These are phyloP conservation scores for Clausena lansium DNA, from an alignment of 345 rosid genomes.

Conservation along the genomic window DNA sequence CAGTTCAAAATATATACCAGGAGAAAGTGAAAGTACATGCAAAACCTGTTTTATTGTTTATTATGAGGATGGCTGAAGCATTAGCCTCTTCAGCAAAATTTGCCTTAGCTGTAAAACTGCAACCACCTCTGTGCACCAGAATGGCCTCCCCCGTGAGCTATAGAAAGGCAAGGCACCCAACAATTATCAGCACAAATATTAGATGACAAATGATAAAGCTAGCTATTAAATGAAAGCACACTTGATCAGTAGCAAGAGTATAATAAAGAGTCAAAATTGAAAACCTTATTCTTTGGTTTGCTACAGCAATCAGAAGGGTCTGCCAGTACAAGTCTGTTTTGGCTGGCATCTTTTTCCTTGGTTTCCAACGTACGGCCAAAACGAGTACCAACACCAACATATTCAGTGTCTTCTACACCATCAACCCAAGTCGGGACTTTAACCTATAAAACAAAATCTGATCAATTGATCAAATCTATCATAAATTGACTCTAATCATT, in stretches of 20 bases:
- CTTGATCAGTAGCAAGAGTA: background rate
- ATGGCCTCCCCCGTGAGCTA: conserved; percentile 69
- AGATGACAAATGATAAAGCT: background rate
- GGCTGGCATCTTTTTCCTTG: conserved; percentile 75
- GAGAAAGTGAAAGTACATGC: conserved; percentile 1
- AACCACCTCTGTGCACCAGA: conserved; percentile 76
- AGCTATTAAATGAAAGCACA: too few relatives aligned
- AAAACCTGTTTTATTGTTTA: conserved; percentile 68
- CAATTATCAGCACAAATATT: conserved; percentile 15
- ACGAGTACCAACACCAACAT: conserved; percentile 93
- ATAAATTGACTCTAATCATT: background rate
- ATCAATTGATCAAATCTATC: background rate
- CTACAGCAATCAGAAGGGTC: conserved; percentile 85
- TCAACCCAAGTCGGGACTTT: conserved; percentile 79
- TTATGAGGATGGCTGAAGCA: conserved; percentile 79
- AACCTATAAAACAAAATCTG: conserved; percentile 44
- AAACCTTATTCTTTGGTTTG: conserved; percentile 61
- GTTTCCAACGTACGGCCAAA: conserved; percentile 83
- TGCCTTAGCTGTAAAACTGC: conserved; percentile 82
- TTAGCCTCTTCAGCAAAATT: conserved; percentile 64
- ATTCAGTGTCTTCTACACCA: conserved; percentile 54
- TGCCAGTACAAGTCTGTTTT: conserved; percentile 51
- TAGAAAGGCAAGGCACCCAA: conserved; percentile 17
- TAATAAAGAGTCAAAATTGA: background rate
- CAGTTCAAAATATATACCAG: background rate